Conservation (phyloP, 768 basidiomycete species). For the Paxillus rubicundulus region DNA sequence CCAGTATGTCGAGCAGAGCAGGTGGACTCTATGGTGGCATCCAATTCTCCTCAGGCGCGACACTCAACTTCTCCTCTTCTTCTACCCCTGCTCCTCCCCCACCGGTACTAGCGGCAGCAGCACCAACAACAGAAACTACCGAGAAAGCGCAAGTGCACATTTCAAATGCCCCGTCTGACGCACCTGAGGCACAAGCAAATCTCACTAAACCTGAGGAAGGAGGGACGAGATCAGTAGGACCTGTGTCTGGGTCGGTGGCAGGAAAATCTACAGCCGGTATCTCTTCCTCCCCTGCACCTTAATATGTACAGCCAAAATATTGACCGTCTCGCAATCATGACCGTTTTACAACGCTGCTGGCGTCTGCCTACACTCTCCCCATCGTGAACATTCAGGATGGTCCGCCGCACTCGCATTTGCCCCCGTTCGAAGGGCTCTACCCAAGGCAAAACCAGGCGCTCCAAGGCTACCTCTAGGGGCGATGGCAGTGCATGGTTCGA, state of each 20-base stretch:
- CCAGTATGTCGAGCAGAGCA: slow-evolving; percentile 71
- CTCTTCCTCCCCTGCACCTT: slow-evolving; percentile 44
- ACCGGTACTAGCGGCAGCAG: slow-evolving; percentile 16
- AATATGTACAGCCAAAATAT: slow-evolving; percentile 32
- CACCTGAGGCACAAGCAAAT: slow-evolving; percentile 27
- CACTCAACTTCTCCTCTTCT: slow-evolving; percentile 45
- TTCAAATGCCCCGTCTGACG: slow-evolving; percentile 16
- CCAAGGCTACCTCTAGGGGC: slow-evolving; percentile 47
- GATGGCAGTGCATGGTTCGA: slow-evolving; percentile 43
- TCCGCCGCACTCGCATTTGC: slow-evolving; percentile 89
- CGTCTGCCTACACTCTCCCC: not conserved
- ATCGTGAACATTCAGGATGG: slow-evolving; percentile 54
- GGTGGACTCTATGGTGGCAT: slow-evolving; percentile 87
- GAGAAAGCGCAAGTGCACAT: slow-evolving; percentile 14
- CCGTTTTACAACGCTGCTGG: slow-evolving; percentile 19
- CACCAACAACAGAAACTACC: slow-evolving; percentile 17
- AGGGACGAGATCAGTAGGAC: slow-evolving; percentile 18
- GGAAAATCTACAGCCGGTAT: slow-evolving; percentile 57
- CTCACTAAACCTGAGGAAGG: slow-evolving; percentile 26
- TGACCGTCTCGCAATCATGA: slow-evolving; percentile 37
- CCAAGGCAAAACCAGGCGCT: slow-evolving; percentile 55
- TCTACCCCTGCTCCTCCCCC: slow-evolving; percentile 33
- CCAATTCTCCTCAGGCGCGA: slow-evolving; percentile 71
- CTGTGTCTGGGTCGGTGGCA: slow-evolving; percentile 34
- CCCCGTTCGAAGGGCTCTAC: slow-evolving; percentile 63